Percentiles rank a stretch among this genome's conserved stretches.
Evolutionary conservation across 352 stramenopile species (phyloP).

Genomic region (Globisporangium spinosum): DNA sequence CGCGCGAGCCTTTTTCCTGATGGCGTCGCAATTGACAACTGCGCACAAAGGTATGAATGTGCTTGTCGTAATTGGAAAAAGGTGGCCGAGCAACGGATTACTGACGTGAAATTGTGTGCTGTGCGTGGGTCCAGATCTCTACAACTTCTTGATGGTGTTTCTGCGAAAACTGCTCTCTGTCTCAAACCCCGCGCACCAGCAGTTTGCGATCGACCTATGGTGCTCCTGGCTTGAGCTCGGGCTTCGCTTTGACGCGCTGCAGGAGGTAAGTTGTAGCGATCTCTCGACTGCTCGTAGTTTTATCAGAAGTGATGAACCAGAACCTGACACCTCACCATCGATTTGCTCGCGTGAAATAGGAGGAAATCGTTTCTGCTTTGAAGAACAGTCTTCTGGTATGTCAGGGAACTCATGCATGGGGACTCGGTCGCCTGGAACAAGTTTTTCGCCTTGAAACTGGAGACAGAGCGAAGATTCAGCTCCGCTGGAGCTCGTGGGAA

Average conservation of each 20-base stretch:
- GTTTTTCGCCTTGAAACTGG: constrained; percentile 22
- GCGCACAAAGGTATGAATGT: constrained; percentile 35
- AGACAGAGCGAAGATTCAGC: not conserved
- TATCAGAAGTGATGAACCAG: not conserved
- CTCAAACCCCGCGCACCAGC: constrained; percentile 35
- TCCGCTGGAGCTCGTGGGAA: constrained; percentile 33
- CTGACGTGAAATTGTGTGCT: not conserved
- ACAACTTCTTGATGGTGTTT: constrained; percentile 81
- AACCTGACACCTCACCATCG: not conserved
- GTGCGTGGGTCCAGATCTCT: constrained; percentile 48
- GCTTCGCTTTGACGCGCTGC: constrained; percentile 43
- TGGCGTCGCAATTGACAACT: constrained; percentile 39
- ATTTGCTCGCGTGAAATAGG: constrained; percentile 18
- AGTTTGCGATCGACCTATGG: constrained; percentile 69
- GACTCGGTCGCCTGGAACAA: constrained; percentile 39
- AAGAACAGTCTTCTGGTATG: constrained; percentile 48
- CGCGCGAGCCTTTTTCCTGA: constrained; percentile 42
- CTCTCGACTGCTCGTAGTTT: not conserved
- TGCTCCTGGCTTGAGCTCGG: constrained; percentile 54
- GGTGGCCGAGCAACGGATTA: not conserved
- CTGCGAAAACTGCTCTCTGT: constrained; percentile 71
- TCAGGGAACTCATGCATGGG: constrained; percentile 34
- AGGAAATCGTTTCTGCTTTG: constrained; percentile 52
- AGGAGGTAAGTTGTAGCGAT: constrained; percentile 43
- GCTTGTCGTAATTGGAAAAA: not conserved